phyloP scores from a whole-genome alignment of 495 filamentous ascomycete species.

The Penicillium goetzii region DNA sequence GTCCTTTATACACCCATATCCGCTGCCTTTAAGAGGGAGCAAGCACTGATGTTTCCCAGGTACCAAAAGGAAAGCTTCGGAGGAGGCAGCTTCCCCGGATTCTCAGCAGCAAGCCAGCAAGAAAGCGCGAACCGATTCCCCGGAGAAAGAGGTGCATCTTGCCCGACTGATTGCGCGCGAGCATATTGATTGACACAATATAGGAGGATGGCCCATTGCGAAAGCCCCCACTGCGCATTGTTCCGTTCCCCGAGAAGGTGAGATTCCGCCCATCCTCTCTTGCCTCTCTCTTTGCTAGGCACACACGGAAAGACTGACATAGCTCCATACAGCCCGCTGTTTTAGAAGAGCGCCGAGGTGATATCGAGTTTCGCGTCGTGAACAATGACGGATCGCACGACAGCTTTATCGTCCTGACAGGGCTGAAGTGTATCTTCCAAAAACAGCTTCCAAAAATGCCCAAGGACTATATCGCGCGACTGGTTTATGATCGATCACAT shows the following conservation, averaged over 20 bases:
- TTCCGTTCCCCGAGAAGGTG: constrained; percentile 87
- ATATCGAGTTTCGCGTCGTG: constrained; percentile 96
- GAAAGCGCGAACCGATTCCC: constrained; percentile 64
- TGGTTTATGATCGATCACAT: constrained; percentile 97
- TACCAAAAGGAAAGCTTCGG: constrained; percentile 77
- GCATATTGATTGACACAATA: background rate
- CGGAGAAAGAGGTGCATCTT: constrained; percentile 52
- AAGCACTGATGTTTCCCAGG: constrained; percentile 39
- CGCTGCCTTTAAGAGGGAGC: background rate
- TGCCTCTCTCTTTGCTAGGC: background rate
- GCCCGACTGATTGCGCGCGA: background rate
- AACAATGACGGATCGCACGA: constrained; percentile 92
- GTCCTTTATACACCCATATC: background rate
- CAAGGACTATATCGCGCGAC: constrained; percentile 95
- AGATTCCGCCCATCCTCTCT: constrained; percentile 17
- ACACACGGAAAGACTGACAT: constrained; percentile 9
- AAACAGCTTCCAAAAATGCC: constrained; percentile 99
- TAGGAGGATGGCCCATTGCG: constrained; percentile 39
- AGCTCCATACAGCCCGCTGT: constrained; percentile 69
- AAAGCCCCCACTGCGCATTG: constrained; percentile 54
- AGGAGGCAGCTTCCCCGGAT: constrained; percentile 65
- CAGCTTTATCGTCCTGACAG: constrained; percentile 91
- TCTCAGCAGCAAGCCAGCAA: constrained; percentile 51
- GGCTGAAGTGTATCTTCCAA: constrained; percentile 97
- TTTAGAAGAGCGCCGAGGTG: constrained; percentile 89